Evolutionary conservation across 2,329 filamentous ascomycete species (phyloP), one percentile per base, ranked within the genome.

Genomic region (Rhynchosporium agropyri): DNA sequence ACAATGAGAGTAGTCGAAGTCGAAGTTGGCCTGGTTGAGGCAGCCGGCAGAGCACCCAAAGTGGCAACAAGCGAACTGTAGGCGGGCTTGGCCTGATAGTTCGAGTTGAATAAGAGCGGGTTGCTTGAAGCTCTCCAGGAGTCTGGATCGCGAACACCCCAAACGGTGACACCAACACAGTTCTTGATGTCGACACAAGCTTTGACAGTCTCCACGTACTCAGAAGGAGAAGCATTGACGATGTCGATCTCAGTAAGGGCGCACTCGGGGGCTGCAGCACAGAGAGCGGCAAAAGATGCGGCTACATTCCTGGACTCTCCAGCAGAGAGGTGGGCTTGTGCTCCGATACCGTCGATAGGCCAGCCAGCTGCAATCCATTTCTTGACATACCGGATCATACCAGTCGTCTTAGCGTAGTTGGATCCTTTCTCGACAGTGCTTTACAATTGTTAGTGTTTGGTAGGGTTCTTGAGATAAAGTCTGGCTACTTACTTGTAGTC

Each of bases 211-310:
- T 62, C 45, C 29, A 68, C 63, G 50, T 69, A 69, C 29, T 69
- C 68, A 4, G 58, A 26, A 2, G 80, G 67, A n/a, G 80, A 76
- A 7, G 84, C 85, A 20, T 78, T 77, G 57, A 81, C 80, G 70
- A 91, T 89, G 70, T 91, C 89, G 28, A 89, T 79, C 76, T 89
- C 87, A 0, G 87, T 89, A 58, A 89, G 80, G 6, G 87, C 86
- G 42, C 88, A 81, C 71, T 89, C 85, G 4, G 66, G 56, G 28
- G 83, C 85, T n/a, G 88, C 79, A 0, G 77, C 76, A 69, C 80
- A 77, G 63, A 89, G 77, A 29, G 85, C 83, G 12, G 70, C 78
- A 8, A 79, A 78, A 79, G 67, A 64, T 13, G 62, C 65, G 5
- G 65, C 40, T n/a, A 64, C 63, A 45, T 65, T 65, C 46, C 54